Percentiles rank a stretch among this genome's conserved stretches.
Conservation (phyloP, 2,329 filamentous ascomycete species). For the Penicillium sp. region DNA sequence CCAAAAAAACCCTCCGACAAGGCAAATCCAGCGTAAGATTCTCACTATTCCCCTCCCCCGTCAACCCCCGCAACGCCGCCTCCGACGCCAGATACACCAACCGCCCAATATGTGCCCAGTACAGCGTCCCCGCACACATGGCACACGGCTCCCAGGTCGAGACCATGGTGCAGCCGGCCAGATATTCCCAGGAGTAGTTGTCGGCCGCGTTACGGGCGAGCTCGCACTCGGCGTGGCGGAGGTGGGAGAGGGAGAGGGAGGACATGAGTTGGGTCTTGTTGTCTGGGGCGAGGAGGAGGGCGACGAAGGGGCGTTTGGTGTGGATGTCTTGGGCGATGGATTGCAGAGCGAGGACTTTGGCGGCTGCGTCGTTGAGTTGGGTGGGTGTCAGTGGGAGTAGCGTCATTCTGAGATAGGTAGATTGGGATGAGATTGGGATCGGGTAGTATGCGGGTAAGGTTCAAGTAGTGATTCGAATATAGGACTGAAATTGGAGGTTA, state of each 20-base stretch:
- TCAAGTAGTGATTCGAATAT: not conserved
- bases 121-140: slow-evolving; percentile 53
- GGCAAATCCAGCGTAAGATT: slow-evolving; percentile 56
- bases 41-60: slow-evolving; percentile 52
- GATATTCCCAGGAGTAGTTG: slow-evolving; percentile 52
- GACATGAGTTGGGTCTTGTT: slow-evolving; percentile 52
- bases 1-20: slow-evolving; percentile 50
- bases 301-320: slow-evolving; percentile 54
- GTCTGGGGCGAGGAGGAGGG: slow-evolving; percentile 52
- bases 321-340: slow-evolving; percentile 44
- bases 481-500: not conserved
- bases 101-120: slow-evolving; percentile 57
- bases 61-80: slow-evolving; percentile 48
- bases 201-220: slow-evolving; percentile 52
- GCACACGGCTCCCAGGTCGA: slow-evolving; percentile 59
- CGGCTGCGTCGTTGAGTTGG: slow-evolving; percentile 45
- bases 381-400: slow-evolving; percentile 33
- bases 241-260: slow-evolving; percentile 55
- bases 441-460: too few relatives aligned
- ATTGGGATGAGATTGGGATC: not conserved
- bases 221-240: slow-evolving; percentile 56
- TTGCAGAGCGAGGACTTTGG: slow-evolving; percentile 47
- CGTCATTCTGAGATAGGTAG: not conserved
- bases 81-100: slow-evolving; percentile 55
- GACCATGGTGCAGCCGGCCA: slow-evolving; percentile 53